phyloP scores from a whole-genome alignment of 2,329 filamentous ascomycete genomes.

The Cadophora sp. region DNA sequence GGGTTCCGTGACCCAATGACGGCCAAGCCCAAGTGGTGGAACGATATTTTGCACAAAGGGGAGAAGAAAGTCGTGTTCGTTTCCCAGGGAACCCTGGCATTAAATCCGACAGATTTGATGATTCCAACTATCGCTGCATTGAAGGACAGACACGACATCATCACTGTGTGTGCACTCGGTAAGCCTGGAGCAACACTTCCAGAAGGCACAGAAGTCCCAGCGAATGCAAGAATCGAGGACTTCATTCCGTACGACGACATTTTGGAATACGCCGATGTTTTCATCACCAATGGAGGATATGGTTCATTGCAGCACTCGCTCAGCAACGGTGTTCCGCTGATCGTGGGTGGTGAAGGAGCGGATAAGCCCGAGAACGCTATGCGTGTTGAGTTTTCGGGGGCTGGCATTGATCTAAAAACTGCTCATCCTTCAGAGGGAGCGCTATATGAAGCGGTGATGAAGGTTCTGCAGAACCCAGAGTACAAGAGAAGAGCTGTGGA shows the following conservation, averaged over 20 bases:
- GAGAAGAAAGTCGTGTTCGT: not conserved
- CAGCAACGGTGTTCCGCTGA: constrained; percentile 43
- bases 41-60: not conserved
- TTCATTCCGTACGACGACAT: constrained; percentile 46
- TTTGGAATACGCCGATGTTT: constrained; percentile 44
- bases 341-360: constrained; percentile 43
- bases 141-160: not conserved
- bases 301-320: constrained; percentile 45
- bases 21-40: not conserved
- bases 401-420: constrained; percentile 16
- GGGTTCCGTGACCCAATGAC: too few species aligned
- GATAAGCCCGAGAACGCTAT: constrained; percentile 44
- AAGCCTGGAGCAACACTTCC: not conserved
- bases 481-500: constrained; percentile 17
- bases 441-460: constrained; percentile 10
- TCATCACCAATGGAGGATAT: constrained; percentile 47
- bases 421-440: not conserved
- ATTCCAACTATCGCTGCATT: not conserved
- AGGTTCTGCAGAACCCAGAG: constrained; percentile 7
- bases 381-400: constrained; percentile 39
- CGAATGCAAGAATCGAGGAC: constrained; percentile 43
- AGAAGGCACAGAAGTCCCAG: not conserved
- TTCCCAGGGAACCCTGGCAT: not conserved
- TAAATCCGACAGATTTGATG: not conserved
- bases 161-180: not conserved